Evolutionary conservation across 192 early-diverging fungal genomes (phyloP).

Genomic region (Coemansia reversa): DNA sequence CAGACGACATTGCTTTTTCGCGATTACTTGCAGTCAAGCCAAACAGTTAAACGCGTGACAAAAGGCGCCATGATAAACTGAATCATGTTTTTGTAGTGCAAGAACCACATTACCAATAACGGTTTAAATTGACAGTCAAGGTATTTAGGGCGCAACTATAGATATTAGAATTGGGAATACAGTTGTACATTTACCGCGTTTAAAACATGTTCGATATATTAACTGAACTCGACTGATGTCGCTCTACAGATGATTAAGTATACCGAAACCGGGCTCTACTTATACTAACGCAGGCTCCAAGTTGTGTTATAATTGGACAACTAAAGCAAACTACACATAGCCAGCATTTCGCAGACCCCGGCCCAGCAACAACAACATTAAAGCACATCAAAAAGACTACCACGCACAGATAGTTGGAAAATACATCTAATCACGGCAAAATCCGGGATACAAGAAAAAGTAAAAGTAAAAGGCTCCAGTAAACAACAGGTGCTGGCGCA

Average conservation of each 20-base stretch:
- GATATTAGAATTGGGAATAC: background rate
- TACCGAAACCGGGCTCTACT: background rate
- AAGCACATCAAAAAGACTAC: background rate
- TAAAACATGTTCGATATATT: background rate
- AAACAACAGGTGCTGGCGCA: background rate
- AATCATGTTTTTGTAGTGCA: background rate
- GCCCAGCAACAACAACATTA: background rate
- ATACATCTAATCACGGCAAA: slow-evolving; percentile 1
- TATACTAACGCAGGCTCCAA: background rate
- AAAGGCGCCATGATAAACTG: too few relatives aligned
- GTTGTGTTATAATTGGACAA: background rate
- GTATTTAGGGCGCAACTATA: background rate
- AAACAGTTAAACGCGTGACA: too few relatives aligned
- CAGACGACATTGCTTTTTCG: too few relatives aligned
- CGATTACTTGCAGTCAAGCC: too few relatives aligned
- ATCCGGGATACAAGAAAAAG: background rate
- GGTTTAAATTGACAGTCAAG: background rate
- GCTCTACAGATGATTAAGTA: background rate
- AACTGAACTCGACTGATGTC: background rate
- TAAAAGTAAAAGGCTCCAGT: background rate
- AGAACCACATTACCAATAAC: background rate
- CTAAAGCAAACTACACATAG: background rate
- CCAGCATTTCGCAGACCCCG: background rate
- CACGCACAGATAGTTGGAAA: background rate
- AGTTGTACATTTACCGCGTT: background rate